These are phyloP conservation scores for Aspergillus eucalypticola DNA, from an alignment of 2,329 filamentous ascomycete species.

Conservation along the genomic window DNA sequence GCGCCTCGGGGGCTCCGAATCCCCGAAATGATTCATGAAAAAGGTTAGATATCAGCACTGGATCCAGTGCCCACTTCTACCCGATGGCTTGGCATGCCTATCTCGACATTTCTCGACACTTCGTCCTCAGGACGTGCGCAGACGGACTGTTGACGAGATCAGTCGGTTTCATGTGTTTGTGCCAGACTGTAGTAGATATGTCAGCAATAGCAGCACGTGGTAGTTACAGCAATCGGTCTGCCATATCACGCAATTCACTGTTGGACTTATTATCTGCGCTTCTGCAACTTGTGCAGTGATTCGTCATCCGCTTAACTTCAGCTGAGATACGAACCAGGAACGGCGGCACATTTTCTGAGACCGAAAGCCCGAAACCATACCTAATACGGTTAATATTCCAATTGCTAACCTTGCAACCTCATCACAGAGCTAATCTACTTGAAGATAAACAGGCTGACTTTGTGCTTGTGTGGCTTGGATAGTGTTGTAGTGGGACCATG, in stretches of 20 bases:
- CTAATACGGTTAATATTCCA: not conserved
- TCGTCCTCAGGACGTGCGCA: not conserved
- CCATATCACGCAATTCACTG: not conserved
- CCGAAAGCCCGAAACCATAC: not conserved
- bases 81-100: not conserved
- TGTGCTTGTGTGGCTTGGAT: not conserved
- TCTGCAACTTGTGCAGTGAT: not conserved
- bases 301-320: not conserved
- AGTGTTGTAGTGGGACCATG: not conserved
- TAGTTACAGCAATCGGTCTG: not conserved
- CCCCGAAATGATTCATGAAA: not conserved
- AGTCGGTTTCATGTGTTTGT: not conserved
- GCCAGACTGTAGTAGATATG: not conserved
- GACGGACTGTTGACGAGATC: not conserved
- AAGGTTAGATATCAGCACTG: not conserved
- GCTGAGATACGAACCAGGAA: not conserved
- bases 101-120: not conserved
- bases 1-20: not conserved
- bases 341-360: not conserved
- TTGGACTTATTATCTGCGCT: not conserved
- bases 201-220: not conserved
- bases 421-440: not conserved
- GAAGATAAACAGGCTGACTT: not conserved
- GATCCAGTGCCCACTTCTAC: not conserved
- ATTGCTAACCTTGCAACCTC: not conserved